These are phyloP conservation scores for Myriosclerotinia curreyana DNA, from an alignment of 2,329 filamentous ascomycete species.

Conservation along the genomic window DNA sequence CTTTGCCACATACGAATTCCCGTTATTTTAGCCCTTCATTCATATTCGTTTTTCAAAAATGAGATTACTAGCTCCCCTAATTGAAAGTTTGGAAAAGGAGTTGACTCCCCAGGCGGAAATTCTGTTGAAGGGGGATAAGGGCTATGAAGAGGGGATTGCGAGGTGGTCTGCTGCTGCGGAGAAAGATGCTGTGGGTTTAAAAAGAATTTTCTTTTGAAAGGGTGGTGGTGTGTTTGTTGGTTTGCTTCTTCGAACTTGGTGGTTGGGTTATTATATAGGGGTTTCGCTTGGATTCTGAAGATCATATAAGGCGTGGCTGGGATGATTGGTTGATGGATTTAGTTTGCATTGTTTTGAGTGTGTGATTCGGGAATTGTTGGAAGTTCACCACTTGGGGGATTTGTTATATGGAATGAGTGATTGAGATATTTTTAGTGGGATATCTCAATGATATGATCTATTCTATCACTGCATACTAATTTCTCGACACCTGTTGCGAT, in stretches of 20 bases:
- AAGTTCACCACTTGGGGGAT: background rate
- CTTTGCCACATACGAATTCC: background rate
- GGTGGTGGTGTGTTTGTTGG: background rate
- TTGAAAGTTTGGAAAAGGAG: conserved; percentile 17
- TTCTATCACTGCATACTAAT: background rate
- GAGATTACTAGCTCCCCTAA: background rate
- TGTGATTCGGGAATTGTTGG: background rate
- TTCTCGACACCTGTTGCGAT: background rate
- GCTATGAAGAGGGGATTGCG: conserved; percentile 28
- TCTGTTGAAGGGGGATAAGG: conserved; percentile 24
- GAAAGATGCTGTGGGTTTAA: conserved; percentile 28
- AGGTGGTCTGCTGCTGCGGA: conserved; percentile 31
- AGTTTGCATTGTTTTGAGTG: background rate
- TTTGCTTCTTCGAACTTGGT: background rate
- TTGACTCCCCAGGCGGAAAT: conserved; percentile 21
- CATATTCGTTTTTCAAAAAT: background rate
- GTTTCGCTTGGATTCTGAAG: background rate
- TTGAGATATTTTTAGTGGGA: background rate
- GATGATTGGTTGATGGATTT: background rate
- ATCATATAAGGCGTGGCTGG: no score
- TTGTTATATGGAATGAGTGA: background rate
- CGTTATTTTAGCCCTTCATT: background rate
- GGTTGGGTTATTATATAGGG: background rate
- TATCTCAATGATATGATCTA: background rate
- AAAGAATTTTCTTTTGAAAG: background rate